Evolutionary conservation across 176 grass and related monocot genomes (phyloP).

Genomic region (Dendrocalamus sinicus): DNA sequence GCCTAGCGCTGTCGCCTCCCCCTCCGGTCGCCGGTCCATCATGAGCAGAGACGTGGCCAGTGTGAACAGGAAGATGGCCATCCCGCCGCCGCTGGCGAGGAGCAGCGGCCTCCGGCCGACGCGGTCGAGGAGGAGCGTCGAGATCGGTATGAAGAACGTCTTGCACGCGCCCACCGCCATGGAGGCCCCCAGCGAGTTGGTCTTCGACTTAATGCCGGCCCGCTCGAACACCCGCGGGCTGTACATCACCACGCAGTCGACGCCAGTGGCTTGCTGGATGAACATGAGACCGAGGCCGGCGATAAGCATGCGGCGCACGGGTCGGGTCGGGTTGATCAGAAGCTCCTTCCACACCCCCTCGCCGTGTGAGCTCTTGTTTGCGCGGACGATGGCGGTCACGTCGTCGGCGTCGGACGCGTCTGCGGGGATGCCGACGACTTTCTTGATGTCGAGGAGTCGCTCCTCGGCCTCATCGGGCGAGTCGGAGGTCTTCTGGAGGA

Average conservation of each 20-base stretch:
- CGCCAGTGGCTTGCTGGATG: constrained; percentile 91
- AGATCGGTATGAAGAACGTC: constrained; percentile 76
- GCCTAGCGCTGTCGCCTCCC: constrained; percentile 51
- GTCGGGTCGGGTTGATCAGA: constrained; percentile 57
- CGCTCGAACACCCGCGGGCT: constrained; percentile 73
- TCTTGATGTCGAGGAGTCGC: constrained; percentile 72
- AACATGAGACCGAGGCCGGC: constrained; percentile 79
- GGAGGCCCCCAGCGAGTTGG: constrained; percentile 64
- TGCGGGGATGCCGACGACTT: constrained; percentile 61
- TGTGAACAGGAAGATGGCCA: constrained; percentile 70
- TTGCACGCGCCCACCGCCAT: constrained; percentile 85
- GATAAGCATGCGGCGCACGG: constrained; percentile 71
- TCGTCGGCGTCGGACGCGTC: constrained; percentile 31
- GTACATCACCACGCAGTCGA: constrained; percentile 92
- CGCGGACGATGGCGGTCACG: constrained; percentile 39
- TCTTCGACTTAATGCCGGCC: constrained; percentile 63
- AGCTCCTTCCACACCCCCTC: constrained; percentile 76
- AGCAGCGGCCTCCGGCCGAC: constrained; percentile 81
- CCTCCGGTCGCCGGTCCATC: constrained; percentile 49
- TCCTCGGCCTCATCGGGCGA: constrained; percentile 62
- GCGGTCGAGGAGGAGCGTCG: constrained; percentile 78
- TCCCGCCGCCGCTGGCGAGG: constrained; percentile 73
- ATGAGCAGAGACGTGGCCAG: constrained; percentile 58
- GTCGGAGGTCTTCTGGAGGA: constrained; percentile 70
- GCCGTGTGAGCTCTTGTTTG: background rate